A percentile compares a stretch with the other conserved stretches of the same genome.
phyloP scores from a whole-genome alignment of 2,329 filamentous ascomycete genomes.

The Alternaria angustiovoidea region DNA sequence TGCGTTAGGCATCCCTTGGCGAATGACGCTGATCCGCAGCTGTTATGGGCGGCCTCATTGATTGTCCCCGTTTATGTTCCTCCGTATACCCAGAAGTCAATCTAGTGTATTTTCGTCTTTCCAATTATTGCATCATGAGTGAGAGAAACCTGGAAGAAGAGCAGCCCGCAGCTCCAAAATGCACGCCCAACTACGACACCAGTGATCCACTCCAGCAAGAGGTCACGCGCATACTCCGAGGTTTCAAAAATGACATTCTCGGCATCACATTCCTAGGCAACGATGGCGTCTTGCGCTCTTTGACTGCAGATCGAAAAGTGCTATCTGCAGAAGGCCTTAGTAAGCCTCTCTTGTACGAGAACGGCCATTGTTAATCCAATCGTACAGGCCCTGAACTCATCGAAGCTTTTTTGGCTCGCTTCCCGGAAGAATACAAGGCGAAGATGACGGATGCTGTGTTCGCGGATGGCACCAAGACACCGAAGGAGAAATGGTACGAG shows the following conservation, averaged over 20 bases:
- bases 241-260: conserved; percentile 13
- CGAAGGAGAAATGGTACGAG: conserved; percentile 12
- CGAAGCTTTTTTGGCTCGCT: conserved; percentile 2
- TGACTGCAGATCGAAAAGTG: conserved; percentile 15
- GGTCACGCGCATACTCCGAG: neutral
- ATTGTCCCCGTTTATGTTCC: conserved; percentile 5
- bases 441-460: neutral
- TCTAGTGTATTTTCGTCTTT: neutral
- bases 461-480: conserved; percentile 10
- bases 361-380: neutral
- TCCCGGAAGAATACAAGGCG: neutral
- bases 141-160: neutral
- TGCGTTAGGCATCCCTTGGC: neutral
- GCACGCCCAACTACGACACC: neutral
- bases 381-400: neutral
- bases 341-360: neutral
- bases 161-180: neutral
- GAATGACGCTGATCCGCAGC: neutral
- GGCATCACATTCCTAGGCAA: conserved; percentile 8
- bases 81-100: neutral
- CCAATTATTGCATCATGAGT: neutral
- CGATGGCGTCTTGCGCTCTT: conserved; percentile 16
- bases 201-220: conserved; percentile 15
- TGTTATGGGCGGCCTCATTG: conserved; percentile 1
- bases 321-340: conserved; percentile 8